A percentile compares a stretch with the other conserved stretches of the same genome.
Conservation (phyloP, 208 protist species). For the Leishmania amazonensis region DNA sequence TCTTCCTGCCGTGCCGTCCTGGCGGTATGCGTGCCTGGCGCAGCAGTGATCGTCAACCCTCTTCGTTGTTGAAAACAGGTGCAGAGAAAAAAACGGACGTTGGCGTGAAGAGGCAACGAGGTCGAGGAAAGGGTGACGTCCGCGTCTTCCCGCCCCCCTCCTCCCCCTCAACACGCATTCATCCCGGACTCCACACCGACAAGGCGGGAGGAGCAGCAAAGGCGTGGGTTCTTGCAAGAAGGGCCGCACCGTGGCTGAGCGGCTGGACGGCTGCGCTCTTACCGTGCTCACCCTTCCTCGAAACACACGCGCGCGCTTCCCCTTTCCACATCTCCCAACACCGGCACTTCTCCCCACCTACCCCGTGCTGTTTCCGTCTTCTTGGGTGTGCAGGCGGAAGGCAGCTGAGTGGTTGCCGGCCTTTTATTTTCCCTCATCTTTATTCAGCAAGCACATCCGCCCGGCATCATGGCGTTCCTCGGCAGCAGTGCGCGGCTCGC, state of each 20-base stretch:
- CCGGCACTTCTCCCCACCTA: neutral
- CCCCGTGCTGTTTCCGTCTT: neutral
- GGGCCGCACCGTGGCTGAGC: neutral
- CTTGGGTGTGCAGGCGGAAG: neutral
- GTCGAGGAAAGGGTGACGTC: neutral
- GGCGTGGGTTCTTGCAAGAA: neutral
- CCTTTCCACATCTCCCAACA: neutral
- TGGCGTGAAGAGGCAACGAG: neutral
- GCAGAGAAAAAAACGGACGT: neutral
- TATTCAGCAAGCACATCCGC: neutral
- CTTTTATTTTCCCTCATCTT: neutral
- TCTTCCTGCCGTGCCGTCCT: neutral
- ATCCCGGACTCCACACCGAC: neutral
- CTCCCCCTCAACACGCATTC: neutral
- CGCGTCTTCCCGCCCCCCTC: neutral
- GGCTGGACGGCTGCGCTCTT: neutral
- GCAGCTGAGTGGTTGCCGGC: neutral
- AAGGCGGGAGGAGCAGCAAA: neutral
- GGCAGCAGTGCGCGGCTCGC: constrained; percentile 48
- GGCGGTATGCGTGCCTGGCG: neutral
- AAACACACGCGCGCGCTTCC: neutral
- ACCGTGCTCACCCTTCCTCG: neutral
- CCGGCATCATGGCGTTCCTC: constrained; percentile 32
- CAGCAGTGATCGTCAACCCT: neutral
- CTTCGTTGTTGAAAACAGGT: neutral